phyloP scores from a whole-genome alignment of 225 moss, liverwort and hornwort species.

The Thuidium tamariscinum region DNA sequence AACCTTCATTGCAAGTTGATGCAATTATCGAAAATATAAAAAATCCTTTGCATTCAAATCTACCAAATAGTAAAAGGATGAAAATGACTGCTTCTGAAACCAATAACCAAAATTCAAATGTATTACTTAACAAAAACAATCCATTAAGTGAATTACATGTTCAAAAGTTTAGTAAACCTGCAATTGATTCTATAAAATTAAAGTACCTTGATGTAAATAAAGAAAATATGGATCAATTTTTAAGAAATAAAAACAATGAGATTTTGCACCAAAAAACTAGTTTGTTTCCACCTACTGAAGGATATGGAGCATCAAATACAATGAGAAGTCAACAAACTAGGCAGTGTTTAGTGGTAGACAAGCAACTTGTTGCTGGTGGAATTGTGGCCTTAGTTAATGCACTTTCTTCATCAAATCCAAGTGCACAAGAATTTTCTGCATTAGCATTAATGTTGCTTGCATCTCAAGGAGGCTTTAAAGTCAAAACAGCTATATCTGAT shows the following conservation, averaged over 20 bases:
- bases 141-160: not conserved
- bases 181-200: not conserved
- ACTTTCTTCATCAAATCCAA: slow-evolving; percentile 55
- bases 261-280: not conserved
- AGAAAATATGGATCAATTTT: not conserved
- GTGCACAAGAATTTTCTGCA: slow-evolving; percentile 75
- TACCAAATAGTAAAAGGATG: slow-evolving; percentile 30
- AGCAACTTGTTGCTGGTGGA: slow-evolving; percentile 37
- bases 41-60: not conserved
- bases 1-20: slow-evolving; percentile 65
- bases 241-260: not conserved
- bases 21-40: slow-evolving; percentile 23
- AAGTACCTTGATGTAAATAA: not conserved
- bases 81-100: slow-evolving; percentile 7
- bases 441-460: slow-evolving; percentile 73
- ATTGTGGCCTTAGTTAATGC: slow-evolving; percentile 53
- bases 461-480: slow-evolving; percentile 72
- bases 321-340: not conserved
- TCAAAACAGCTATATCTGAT: slow-evolving; percentile 50
- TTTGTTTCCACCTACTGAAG: not conserved
- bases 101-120: not conserved
- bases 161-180: not conserved
- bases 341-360: slow-evolving; percentile 21
- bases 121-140: not conserved
- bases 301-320: not conserved